phyloP scores from a whole-genome alignment of 805 yeast genomes.

The Yarrowia sp. region DNA sequence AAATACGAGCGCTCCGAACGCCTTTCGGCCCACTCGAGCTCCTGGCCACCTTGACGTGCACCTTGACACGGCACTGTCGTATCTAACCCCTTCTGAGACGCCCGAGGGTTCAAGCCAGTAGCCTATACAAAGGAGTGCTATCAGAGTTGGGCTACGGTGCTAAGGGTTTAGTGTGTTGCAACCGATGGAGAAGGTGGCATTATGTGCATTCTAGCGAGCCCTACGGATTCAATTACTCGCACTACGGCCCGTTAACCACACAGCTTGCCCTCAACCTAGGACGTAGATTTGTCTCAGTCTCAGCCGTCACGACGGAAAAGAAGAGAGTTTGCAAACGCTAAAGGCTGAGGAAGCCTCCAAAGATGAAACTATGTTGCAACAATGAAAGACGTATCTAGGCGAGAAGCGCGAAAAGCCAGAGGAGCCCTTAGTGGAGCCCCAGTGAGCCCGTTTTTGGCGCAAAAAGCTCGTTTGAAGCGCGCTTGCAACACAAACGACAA shows the following conservation, averaged over 20 bases:
- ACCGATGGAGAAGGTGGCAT: no score
- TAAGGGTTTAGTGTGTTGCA: no score
- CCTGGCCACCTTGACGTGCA: no score
- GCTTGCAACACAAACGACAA: neutral
- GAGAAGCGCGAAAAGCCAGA: neutral
- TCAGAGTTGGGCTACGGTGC: no score
- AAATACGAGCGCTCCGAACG: no score
- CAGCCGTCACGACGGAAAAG: neutral
- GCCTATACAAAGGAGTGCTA: no score
- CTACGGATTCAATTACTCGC: no score
- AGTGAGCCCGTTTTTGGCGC: no score
- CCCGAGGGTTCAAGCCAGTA: neutral
- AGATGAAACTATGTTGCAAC: neutral
- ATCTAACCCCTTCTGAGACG: neutral
- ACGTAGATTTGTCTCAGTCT: conserved; percentile 3
- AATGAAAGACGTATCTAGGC: neutral
- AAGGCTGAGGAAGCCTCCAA: neutral
- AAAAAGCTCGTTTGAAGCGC: neutral
- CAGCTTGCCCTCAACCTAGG: neutral
- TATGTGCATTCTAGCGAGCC: no score
- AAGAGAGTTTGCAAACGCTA: neutral
- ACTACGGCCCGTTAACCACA: no score
- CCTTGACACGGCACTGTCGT: neutral
- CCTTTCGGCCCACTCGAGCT: no score
- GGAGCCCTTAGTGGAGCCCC: no score